Percentiles rank a stretch among this genome's conserved stretches.
Conservation (phyloP, 1,139 yeast genomes). For the Magnusiomyces fungicola region DNA sequence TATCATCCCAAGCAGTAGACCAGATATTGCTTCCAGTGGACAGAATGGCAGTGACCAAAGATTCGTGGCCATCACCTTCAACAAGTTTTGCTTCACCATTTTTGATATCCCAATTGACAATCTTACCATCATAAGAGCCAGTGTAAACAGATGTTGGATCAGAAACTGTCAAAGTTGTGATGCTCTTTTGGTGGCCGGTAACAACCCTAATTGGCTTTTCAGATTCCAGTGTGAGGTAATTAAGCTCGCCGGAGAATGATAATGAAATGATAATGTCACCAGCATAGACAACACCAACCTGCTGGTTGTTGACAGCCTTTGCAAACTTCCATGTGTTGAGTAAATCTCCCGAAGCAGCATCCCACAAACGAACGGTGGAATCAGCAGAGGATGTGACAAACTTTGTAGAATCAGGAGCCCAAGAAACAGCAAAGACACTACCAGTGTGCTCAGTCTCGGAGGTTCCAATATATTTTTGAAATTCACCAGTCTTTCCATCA, state of each 20-base stretch:
- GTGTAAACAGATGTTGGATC: constrained; percentile 38
- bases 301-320: constrained; percentile 50
- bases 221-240: constrained; percentile 43
- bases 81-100: constrained; percentile 12
- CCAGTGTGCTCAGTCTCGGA: constrained; percentile 50
- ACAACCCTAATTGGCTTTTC: constrained; percentile 41
- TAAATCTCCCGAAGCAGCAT: constrained; percentile 30
- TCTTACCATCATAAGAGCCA: constrained; percentile 81
- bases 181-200: constrained; percentile 74
- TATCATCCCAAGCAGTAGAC: constrained; percentile 86
- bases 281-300: constrained; percentile 72
- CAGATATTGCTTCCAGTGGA: constrained; percentile 31
- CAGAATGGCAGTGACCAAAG: constrained; percentile 32
- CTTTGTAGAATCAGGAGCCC: constrained; percentile 48
- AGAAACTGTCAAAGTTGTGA: constrained; percentile 48
- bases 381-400: constrained; percentile 87
- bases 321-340: constrained; percentile 28
- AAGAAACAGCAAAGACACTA: constrained; percentile 69
- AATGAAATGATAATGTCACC: constrained; percentile 53
- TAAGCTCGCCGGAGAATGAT: constrained; percentile 65
- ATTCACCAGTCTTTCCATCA: constrained; percentile 85
- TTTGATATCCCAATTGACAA: constrained; percentile 47
- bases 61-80: constrained; percentile 21
- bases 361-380: constrained; percentile 62
- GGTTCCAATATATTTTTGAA: constrained; percentile 41